phyloP scores from a whole-genome alignment of 768 basidiomycete species.

The Cubamyces sp. region DNA sequence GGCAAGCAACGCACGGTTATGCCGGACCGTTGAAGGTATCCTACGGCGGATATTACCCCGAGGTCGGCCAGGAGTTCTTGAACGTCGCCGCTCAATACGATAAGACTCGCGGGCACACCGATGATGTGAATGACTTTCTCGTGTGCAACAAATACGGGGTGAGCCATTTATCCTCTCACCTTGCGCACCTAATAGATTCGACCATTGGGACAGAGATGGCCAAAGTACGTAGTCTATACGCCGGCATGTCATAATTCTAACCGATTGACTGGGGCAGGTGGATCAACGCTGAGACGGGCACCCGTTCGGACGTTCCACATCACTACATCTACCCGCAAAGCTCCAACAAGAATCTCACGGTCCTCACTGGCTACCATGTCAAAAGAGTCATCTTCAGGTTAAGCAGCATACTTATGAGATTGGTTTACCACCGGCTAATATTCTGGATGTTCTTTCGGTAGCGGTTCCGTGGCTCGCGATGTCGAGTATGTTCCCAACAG shows the following conservation, averaged over 20 bases:
- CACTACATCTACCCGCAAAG: constrained; percentile 40
- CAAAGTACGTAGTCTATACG: constrained; percentile 43
- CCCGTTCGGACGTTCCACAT: constrained; percentile 60
- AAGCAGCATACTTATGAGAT: constrained; percentile 7
- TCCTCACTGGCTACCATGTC: constrained; percentile 41
- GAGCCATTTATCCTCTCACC: neutral
- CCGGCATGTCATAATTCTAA: neutral
- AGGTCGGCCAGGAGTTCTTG: constrained; percentile 52
- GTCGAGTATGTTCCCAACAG: constrained; percentile 41
- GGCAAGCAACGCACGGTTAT: constrained; percentile 40
- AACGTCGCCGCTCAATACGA: constrained; percentile 51
- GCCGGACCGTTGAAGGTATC: constrained; percentile 43
- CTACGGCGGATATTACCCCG: constrained; percentile 41
- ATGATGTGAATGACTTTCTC: constrained; percentile 32
- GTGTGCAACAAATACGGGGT: constrained; percentile 34
- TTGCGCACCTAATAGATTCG: neutral
- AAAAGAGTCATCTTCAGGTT: constrained; percentile 44
- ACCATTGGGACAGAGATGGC: constrained; percentile 47
- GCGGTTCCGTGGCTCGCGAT: constrained; percentile 42
- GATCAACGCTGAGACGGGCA: constrained; percentile 55
- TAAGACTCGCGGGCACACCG: constrained; percentile 30
- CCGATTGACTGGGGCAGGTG: constrained; percentile 45
- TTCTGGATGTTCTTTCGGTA: constrained; percentile 16
- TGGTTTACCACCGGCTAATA: no score
- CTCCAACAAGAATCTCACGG: constrained; percentile 31